Percentiles rank a stretch among this genome's conserved stretches.
These are phyloP conservation scores for Colletotrichum sublineola DNA, from an alignment of 2,329 filamentous ascomycete genomes.

Conservation along the genomic window DNA sequence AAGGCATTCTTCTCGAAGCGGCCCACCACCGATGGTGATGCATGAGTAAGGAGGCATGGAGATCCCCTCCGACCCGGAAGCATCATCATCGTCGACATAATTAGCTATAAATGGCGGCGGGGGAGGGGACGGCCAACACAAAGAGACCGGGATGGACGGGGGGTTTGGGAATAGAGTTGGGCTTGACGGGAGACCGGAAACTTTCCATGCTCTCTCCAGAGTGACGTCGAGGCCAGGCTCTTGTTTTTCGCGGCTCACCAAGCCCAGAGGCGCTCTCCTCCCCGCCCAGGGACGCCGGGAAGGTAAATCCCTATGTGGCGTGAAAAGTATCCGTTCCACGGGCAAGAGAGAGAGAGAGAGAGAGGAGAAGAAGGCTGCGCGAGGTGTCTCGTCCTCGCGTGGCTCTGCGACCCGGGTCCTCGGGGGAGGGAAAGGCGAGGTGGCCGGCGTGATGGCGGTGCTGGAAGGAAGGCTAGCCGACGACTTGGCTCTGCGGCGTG, in stretches of 20 bases:
- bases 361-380: constrained; percentile 3
- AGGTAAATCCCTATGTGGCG: background rate
- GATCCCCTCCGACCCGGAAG: constrained; percentile 19
- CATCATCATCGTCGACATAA: constrained; percentile 12
- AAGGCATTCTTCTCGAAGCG: constrained; percentile 4
- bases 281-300: background rate
- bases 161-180: constrained; percentile 8
- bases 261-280: background rate
- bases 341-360: too few relatives aligned
- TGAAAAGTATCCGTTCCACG: background rate
- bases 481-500: constrained; percentile 13
- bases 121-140: background rate
- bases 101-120: background rate
- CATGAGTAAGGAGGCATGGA: constrained; percentile 6
- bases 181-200: constrained; percentile 12
- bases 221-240: constrained; percentile 19
- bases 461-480: constrained; percentile 38
- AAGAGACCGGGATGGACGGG: constrained; percentile 24
- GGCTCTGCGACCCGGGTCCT: background rate
- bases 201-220: constrained; percentile 5
- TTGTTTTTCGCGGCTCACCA: background rate
- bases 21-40: background rate
- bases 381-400: background rate
- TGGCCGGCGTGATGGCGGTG: constrained; percentile 31
- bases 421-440: constrained; percentile 2